phyloP scores from a whole-genome alignment of 2,329 filamentous ascomycete species.

The Nannizzia gypsea region DNA sequence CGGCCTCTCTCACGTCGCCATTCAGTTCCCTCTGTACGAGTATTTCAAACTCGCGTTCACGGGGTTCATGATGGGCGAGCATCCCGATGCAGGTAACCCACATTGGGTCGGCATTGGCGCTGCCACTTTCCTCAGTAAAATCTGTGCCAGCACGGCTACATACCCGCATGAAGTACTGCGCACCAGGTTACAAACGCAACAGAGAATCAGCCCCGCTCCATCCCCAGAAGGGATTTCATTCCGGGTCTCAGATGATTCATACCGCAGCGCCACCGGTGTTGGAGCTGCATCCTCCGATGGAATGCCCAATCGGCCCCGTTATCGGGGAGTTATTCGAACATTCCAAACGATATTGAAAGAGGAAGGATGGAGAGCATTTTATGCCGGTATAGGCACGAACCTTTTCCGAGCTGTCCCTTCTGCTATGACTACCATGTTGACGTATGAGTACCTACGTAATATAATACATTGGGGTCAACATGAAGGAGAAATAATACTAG shows the following conservation, averaged over 20 bases:
- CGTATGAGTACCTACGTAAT: slow-evolving; percentile 68
- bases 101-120: slow-evolving; percentile 76
- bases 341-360: slow-evolving; percentile 75
- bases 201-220: slow-evolving; percentile 45
- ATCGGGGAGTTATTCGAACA: slow-evolving; percentile 69
- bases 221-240: slow-evolving; percentile 44
- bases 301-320: slow-evolving; percentile 46
- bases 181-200: slow-evolving; percentile 86
- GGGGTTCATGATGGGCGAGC: slow-evolving; percentile 72
- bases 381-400: slow-evolving; percentile 94
- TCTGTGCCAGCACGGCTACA: slow-evolving; percentile 85
- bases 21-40: slow-evolving; percentile 94
- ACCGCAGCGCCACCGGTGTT: slow-evolving; percentile 31
- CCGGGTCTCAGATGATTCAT: slow-evolving; percentile 33
- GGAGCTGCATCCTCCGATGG: slow-evolving; percentile 43
- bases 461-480: slow-evolving; percentile 43
- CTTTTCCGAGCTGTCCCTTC: slow-evolving; percentile 92
- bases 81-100: slow-evolving; percentile 47
- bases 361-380: slow-evolving; percentile 93
- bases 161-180: slow-evolving; percentile 96
- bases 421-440: slow-evolving; percentile 94
- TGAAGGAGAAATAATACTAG: slow-evolving; percentile 31
- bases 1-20: slow-evolving; percentile 86
- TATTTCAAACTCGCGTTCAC: slow-evolving; percentile 85
- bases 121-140: slow-evolving; percentile 86